These are phyloP conservation scores for Ceratocystis destructans DNA, from an alignment of 2,329 filamentous ascomycete genomes.

Conservation along the genomic window DNA sequence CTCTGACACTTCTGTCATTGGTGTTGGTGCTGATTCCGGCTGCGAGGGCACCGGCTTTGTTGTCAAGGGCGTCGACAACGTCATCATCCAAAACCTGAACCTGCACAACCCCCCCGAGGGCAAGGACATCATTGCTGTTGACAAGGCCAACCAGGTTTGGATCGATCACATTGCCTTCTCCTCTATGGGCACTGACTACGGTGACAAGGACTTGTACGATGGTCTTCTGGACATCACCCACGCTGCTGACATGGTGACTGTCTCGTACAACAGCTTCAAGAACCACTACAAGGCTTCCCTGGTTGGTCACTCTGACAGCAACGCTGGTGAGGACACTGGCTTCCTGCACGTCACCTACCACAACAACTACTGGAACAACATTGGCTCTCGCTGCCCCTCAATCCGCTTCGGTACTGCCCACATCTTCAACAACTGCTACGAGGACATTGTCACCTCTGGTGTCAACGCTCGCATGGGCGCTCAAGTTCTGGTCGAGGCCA, in stretches of 20 bases:
- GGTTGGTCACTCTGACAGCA: constrained; percentile 47
- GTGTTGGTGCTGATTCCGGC: constrained; percentile 32
- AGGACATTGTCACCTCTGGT: constrained; percentile 31
- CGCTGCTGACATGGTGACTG: constrained; percentile 31
- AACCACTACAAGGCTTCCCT: constrained; percentile 43
- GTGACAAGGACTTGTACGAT: constrained; percentile 33
- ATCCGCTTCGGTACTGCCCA: constrained; percentile 50
- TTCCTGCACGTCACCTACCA: constrained; percentile 45
- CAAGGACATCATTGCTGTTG: constrained; percentile 39
- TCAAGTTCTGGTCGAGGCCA: constrained; percentile 40
- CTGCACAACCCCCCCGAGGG: constrained; percentile 35
- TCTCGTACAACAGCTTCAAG: constrained; percentile 32
- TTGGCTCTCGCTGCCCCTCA: constrained; percentile 45
- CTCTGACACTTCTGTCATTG: constrained; percentile 39
- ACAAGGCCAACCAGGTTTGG: constrained; percentile 36
- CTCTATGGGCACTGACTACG: constrained; percentile 24
- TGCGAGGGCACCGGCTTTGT: constrained; percentile 33
- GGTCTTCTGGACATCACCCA: constrained; percentile 34
- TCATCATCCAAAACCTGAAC: constrained; percentile 44
- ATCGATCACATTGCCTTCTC: constrained; percentile 34
- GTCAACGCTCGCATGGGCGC: constrained; percentile 42
- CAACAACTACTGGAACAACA: constrained; percentile 47
- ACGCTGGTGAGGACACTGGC: constrained; percentile 43
- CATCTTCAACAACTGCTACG: constrained; percentile 32
- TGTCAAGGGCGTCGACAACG: constrained; percentile 36